Evolutionary conservation across 192 early-diverging fungal genomes (phyloP).

Genomic region (Glomus cerebriforme): DNA sequence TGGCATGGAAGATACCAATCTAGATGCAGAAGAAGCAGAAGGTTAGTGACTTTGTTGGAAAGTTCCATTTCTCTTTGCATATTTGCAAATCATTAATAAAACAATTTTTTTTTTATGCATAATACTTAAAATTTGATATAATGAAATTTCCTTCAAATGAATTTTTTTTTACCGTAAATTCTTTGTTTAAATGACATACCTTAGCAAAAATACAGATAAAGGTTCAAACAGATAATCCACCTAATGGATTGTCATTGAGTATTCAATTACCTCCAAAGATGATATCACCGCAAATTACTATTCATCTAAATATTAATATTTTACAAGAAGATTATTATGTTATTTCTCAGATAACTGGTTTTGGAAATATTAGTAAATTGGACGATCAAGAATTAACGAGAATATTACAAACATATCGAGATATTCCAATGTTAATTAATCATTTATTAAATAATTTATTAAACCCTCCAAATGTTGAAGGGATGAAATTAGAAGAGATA

Average conservation of each 20-base stretch:
- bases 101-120: neutral
- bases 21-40: neutral
- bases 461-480: neutral
- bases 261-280: conserved; percentile 2
- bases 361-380: neutral
- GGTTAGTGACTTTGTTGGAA: neutral
- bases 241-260: neutral
- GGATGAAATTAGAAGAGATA: no score
- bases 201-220: neutral
- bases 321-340: conserved; percentile 1
- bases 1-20: neutral
- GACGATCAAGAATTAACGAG: neutral
- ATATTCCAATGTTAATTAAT: conserved; percentile 19
- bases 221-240: conserved; percentile 14
- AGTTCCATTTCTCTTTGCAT: neutral
- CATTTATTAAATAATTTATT: conserved; percentile 1
- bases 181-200: no score
- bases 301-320: conserved; percentile 10
- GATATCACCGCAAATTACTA: neutral
- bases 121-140: neutral
- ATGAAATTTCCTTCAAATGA: neutral
- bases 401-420: conserved; percentile 17
- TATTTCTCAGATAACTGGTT: neutral
- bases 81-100: neutral
- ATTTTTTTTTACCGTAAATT: neutral